A percentile compares a stretch with the other conserved stretches of the same genome.
phyloP scores from a whole-genome alignment of 2,329 filamentous ascomycete species.

The Fusarium paranaense region DNA sequence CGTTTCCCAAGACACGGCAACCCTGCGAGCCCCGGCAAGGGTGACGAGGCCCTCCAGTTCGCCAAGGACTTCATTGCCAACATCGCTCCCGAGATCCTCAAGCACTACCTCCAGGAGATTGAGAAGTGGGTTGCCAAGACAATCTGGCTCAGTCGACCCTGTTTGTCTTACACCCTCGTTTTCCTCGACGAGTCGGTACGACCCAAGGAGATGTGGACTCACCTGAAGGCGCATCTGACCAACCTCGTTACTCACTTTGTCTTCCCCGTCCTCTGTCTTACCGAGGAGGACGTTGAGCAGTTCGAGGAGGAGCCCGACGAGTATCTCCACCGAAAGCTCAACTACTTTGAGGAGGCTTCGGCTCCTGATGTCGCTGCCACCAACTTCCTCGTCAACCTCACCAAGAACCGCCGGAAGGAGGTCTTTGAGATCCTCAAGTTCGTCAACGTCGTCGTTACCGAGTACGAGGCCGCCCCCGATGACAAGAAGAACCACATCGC shows the following conservation, averaged over 20 bases:
- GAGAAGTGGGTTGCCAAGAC: constrained; percentile 98
- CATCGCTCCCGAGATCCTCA: constrained; percentile 95
- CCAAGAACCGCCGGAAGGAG: constrained; percentile 94
- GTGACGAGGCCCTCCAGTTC: constrained; percentile 80
- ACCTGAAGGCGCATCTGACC: constrained; percentile 92
- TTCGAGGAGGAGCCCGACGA: constrained; percentile 96
- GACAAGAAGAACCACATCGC: constrained; percentile 93
- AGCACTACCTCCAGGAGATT: constrained; percentile 92
- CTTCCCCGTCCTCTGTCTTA: constrained; percentile 94
- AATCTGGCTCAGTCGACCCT: constrained; percentile 93
- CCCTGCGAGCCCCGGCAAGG: constrained; percentile 79
- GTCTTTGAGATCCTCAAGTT: constrained; percentile 95
- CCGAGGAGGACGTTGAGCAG: constrained; percentile 90
- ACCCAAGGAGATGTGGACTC: constrained; percentile 96
- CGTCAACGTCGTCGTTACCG: constrained; percentile 93
- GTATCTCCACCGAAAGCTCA: constrained; percentile 96
- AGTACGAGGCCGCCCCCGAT: constrained; percentile 86
- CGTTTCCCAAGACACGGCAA: constrained; percentile 81
- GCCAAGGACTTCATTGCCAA: constrained; percentile 91
- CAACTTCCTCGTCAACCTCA: constrained; percentile 94
- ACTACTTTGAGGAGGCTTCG: constrained; percentile 97
- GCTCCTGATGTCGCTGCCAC: constrained; percentile 95
- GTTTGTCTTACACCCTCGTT: constrained; percentile 91
- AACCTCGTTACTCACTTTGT: constrained; percentile 94
- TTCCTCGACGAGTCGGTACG: constrained; percentile 98